Evolutionary conservation across 2,329 filamentous ascomycete species (phyloP), one percentile per base, ranked within the genome.

Genomic region (Aureobasidium zeae): DNA sequence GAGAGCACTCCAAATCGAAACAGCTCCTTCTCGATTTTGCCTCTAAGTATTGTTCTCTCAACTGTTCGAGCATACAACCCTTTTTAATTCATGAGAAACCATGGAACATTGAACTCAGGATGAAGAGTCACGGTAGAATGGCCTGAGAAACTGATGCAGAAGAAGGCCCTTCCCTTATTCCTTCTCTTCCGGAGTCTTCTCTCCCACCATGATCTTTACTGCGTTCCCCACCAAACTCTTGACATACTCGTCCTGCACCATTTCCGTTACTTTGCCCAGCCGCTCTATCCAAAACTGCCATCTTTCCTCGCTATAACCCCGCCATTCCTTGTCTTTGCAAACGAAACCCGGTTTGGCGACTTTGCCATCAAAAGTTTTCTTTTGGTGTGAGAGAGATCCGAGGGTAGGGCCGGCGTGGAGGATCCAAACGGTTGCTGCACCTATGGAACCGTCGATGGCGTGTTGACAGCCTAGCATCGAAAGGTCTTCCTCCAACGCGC

Each of bases 391-490:
- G 15, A 44, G 39, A 22, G 30, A 16, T 20, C 16, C 26, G 5
- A 44, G 24, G 7, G 30, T 21, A 11, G 22, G 21, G 5, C 39
- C 39, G n/a, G 39, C 39, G 21, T 44, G 34, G 8, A 35, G 12
- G 7, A 44, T 17, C 39, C 39, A 44, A 6, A 29, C 39, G 8
- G 39, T 31, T 9, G 30, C 39, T 34, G 39, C 39, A 20, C 39
- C 39, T 5, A 44, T 4, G 5, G 21, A 28, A 44, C 30, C 39
- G 26, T 44, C 39, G 8, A 21, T 8, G 5, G 39, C 35, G 11
- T n/a, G 31, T 24, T 34, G 21, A 3, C 30, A 20, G 12, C 19
- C 29, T 12, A 22, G 10, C 2, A 24, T 32, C 11, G 21, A 15
- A 7, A 19, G 15, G 8, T 44, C 30, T 12, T 33, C 31, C 31